Percentiles rank a stretch among this genome's conserved stretches.
phyloP scores from a whole-genome alignment of 176 grass and related monocot species.

The Dactylis glomerata region DNA sequence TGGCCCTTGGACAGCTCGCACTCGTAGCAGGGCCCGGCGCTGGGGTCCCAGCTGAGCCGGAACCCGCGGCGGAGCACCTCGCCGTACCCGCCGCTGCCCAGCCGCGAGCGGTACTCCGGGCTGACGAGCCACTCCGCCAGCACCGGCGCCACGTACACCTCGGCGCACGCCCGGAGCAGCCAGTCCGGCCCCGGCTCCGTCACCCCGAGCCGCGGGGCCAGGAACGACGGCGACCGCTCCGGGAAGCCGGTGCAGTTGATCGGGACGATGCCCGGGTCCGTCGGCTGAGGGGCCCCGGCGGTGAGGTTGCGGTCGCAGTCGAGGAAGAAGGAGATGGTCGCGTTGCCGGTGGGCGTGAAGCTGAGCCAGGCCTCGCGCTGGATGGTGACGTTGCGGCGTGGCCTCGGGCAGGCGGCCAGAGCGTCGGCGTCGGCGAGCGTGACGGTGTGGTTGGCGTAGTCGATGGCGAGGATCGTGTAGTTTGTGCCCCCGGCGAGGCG shows the following conservation, averaged over 20 bases:
- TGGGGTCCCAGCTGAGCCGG: constrained; percentile 46
- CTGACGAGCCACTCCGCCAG: neutral
- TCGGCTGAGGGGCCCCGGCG: neutral
- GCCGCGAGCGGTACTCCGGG: neutral
- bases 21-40: neutral
- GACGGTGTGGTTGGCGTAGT: constrained; percentile 19
- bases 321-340: constrained; percentile 37
- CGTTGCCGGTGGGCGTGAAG: constrained; percentile 10
- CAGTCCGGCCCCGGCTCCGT: neutral
- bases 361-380: constrained; percentile 1
- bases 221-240: neutral
- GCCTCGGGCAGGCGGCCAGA: constrained; percentile 18
- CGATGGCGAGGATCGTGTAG: constrained; percentile 35
- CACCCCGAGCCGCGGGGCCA: accelerated
- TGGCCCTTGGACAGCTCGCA: constrained; percentile 3
- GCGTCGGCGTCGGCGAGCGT: constrained; percentile 27
- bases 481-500: neutral
- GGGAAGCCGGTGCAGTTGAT: constrained; percentile 4
- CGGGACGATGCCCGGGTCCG: accelerated
- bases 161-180: neutral
- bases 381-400: constrained; percentile 29
- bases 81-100: neutral
- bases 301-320: neutral
- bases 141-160: constrained; percentile 22
- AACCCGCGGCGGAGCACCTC: constrained; percentile 29